These are phyloP conservation scores for Rubia balearica DNA, from an alignment of 305 asterid species.

Conservation along the genomic window DNA sequence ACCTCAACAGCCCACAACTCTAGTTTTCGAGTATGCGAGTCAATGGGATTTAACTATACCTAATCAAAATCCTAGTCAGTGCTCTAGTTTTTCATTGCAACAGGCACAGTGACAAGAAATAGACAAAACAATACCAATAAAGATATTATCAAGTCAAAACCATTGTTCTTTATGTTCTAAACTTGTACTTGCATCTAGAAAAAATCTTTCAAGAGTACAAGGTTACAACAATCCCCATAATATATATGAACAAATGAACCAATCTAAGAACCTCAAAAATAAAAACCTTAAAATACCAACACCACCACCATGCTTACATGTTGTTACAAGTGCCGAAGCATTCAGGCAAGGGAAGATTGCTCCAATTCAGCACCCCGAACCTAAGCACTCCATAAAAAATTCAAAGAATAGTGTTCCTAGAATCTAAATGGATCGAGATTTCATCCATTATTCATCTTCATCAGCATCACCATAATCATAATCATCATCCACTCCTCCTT, in stretches of 20 bases:
- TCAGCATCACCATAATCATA: background rate
- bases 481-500: slow-evolving; percentile 24
- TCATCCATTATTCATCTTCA: background rate
- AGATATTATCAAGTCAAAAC: background rate
- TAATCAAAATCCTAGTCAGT: background rate
- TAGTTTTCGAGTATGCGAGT: no score
- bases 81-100: background rate
- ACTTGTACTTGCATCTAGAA: slow-evolving; percentile 4
- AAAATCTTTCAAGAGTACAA: slow-evolving; percentile 5
- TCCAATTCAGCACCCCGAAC: slow-evolving; percentile 19
- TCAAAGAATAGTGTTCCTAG: slow-evolving; percentile 32
- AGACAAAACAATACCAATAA: background rate
- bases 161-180: slow-evolving; percentile 1
- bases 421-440: slow-evolving; percentile 15
- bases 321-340: slow-evolving; percentile 24
- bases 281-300: slow-evolving; percentile 14
- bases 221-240: slow-evolving; percentile 16
- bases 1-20: no score
- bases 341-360: slow-evolving; percentile 19
- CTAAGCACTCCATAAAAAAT: slow-evolving; percentile 24
- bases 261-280: slow-evolving; percentile 9
- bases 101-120: background rate
- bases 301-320: slow-evolving; percentile 26
- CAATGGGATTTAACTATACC: no score
- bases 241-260: slow-evolving; percentile 23